phyloP scores from a whole-genome alignment of 768 basidiomycete species.

The Dioszegia aurantiaca region DNA sequence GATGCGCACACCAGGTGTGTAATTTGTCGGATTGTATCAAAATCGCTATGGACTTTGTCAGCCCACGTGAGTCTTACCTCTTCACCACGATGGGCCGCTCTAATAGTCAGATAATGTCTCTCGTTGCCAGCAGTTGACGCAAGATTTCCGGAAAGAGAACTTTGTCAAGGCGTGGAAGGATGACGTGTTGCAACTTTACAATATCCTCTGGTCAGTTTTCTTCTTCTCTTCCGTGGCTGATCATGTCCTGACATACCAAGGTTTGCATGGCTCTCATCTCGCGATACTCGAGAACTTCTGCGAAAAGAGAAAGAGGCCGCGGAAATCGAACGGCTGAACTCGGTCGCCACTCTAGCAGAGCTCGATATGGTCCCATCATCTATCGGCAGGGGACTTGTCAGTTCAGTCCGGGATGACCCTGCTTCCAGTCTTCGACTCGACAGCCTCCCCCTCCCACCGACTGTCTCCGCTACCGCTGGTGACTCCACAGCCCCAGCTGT shows the following conservation, averaged over 20 bases:
- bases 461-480: not conserved
- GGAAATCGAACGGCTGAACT: slow-evolving; percentile 1
- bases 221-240: too few relatives aligned
- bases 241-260: not conserved
- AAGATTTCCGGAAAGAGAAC: slow-evolving; percentile 87
- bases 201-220: slow-evolving; percentile 75
- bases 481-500: not conserved
- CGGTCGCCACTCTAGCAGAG: not conserved
- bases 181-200: slow-evolving; percentile 83
- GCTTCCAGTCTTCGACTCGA: too few relatives aligned
- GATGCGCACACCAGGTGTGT: slow-evolving; percentile 64
- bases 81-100: not conserved
- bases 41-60: slow-evolving; percentile 91
- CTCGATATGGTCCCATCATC: not conserved
- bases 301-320: slow-evolving; percentile 6
- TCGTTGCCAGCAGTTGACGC: slow-evolving; percentile 78
- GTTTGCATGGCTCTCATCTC: slow-evolving; percentile 27
- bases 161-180: slow-evolving; percentile 86
- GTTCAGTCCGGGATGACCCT: slow-evolving; percentile 15
- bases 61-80: slow-evolving; percentile 57
- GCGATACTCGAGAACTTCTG: slow-evolving; percentile 15
- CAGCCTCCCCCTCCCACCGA: not conserved
- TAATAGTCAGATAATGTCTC: slow-evolving; percentile 67
- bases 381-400: not conserved
- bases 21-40: slow-evolving; percentile 95